A percentile compares a stretch with the other conserved stretches of the same genome.
Conservation (phyloP, 2,329 filamentous ascomycete genomes). For the Sarocladium oryzae region DNA sequence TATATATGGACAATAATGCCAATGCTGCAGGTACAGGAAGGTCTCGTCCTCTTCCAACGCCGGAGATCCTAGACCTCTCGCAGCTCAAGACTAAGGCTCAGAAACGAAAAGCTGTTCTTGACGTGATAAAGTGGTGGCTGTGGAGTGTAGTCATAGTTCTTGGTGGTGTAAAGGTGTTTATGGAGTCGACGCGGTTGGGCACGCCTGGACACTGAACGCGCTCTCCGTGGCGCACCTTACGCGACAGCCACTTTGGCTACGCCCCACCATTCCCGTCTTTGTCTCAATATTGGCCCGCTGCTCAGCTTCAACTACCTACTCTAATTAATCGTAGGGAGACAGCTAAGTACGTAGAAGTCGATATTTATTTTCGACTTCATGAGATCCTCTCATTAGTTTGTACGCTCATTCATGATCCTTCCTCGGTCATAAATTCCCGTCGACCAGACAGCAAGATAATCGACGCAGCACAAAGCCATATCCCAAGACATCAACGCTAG, state of each 20-base stretch:
- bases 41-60: neutral
- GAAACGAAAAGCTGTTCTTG: neutral
- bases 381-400: no score
- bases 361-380: no score
- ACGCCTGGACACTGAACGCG: constrained; percentile 1
- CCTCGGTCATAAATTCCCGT: no score
- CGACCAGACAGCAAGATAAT: no score
- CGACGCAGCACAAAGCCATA: no score
- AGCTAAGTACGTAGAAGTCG: no score
- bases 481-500: no score
- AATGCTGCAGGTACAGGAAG: neutral
- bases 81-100: neutral
- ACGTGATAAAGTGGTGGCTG: neutral
- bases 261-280: neutral
- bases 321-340: no score
- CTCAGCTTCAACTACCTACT: no score
- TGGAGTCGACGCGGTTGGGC: constrained; percentile 7
- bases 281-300: no score
- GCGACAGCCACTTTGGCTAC: constrained; percentile 2
- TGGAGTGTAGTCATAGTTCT: neutral
- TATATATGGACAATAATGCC: constrained; percentile 3
- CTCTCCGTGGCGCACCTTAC: constrained; percentile 2
- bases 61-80: neutral
- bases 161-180: constrained; percentile 7
- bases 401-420: no score